These are phyloP conservation scores for Chlamydomonas sp. DNA, from an alignment of 139 green algal genomes.

Conservation along the genomic window DNA sequence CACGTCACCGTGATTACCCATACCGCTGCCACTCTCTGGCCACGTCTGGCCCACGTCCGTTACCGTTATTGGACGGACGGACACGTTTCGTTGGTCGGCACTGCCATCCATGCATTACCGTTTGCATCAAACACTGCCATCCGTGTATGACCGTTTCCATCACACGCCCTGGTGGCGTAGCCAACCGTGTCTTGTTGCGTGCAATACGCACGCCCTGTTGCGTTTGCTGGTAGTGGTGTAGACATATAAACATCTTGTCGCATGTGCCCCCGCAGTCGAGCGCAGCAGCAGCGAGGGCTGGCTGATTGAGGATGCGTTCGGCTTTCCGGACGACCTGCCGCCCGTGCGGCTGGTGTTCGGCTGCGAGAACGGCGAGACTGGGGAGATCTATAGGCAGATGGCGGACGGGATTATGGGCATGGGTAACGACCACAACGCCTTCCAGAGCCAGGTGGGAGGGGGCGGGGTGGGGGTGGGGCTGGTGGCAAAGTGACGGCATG, in stretches of 20 bases:
- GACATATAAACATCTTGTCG: neutral
- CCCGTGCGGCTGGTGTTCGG: conserved; percentile 54
- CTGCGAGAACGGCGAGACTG: conserved; percentile 90
- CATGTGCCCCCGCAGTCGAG: conserved; percentile 59
- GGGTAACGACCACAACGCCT: conserved; percentile 81
- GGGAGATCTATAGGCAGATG: conserved; percentile 90
- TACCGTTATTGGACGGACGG: too few relatives aligned
- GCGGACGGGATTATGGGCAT: conserved; percentile 95
- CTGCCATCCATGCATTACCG: too few relatives aligned
- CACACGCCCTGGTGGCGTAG: neutral
- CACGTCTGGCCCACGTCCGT: too few relatives aligned
- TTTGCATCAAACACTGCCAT: too few relatives aligned
- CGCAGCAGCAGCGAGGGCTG: conserved; percentile 83
- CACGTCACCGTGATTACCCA: too few relatives aligned
- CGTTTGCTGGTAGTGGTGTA: neutral
- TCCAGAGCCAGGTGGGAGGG: conserved; percentile 71
- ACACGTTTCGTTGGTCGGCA: too few relatives aligned
- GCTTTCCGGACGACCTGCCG: conserved; percentile 50
- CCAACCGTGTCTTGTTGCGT: neutral
- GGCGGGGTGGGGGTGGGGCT: neutral
- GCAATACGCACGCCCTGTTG: neutral
- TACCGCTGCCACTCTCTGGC: too few relatives aligned
- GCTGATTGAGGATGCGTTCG: conserved; percentile 76
- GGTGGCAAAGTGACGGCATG: neutral
- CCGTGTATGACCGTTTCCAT: neutral